phyloP scores from a whole-genome alignment of 2,329 filamentous ascomycete genomes.

The Phyllosticta citriasiana region DNA sequence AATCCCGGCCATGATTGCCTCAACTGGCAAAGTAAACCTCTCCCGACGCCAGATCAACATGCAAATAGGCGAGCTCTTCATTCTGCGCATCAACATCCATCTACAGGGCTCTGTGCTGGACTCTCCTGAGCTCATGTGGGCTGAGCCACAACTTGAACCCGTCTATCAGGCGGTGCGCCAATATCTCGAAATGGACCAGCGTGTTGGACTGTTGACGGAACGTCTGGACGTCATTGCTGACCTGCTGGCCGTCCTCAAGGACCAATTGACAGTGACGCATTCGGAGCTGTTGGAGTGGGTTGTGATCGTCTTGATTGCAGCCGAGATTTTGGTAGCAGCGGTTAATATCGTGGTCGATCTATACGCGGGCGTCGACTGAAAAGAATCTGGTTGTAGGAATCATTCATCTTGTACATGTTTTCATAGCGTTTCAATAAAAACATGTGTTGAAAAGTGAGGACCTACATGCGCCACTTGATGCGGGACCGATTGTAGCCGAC shows the following conservation, averaged over 20 bases:
- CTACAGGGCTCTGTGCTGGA: conserved; percentile 94
- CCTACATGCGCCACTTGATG: neutral
- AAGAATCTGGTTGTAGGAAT: neutral
- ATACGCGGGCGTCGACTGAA: conserved; percentile 57
- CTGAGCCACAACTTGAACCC: conserved; percentile 90
- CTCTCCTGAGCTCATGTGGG: conserved; percentile 96
- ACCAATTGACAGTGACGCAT: conserved; percentile 78
- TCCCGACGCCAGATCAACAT: conserved; percentile 92
- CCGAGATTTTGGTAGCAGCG: conserved; percentile 83
- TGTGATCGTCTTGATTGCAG: conserved; percentile 90
- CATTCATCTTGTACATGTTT: conserved; percentile 4
- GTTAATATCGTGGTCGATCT: conserved; percentile 94
- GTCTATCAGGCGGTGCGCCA: conserved; percentile 91
- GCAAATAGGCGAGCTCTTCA: conserved; percentile 98
- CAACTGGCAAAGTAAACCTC: conserved; percentile 84
- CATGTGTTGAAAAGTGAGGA: neutral
- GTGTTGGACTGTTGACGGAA: conserved; percentile 81
- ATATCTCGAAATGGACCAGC: conserved; percentile 97
- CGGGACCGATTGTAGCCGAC: neutral
- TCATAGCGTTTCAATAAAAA: neutral
- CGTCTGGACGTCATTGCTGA: conserved; percentile 88
- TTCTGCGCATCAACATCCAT: conserved; percentile 95
- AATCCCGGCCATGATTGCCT: conserved; percentile 82
- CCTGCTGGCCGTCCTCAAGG: conserved; percentile 83
- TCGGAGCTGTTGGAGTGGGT: conserved; percentile 43